Evolutionary conservation across 176 grass and related monocot genomes (phyloP).

Genomic region (Hordeum vulgare): MorexV3_pseudomolecules_assembly NC_058518.1:431835997-431836496

Average conservation of each 20-base stretch:
- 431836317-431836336: too few species aligned
- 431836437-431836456: constrained; percentile 16
- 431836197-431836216: not conserved
- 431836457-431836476: not conserved
- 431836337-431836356: not conserved
- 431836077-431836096: not conserved
- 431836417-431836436: constrained; percentile 1
- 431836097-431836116: not conserved
- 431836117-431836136: not conserved
- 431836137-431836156: not conserved
- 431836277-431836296: too few species aligned
- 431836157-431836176: not conserved
- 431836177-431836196: not conserved
- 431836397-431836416: constrained; percentile 16
- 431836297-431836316: too few species aligned
- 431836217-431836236: too few species aligned
- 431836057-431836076: not conserved
- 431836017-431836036: not conserved
- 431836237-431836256: too few species aligned
- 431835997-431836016: not conserved
- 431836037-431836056: not conserved
- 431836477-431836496: not conserved
- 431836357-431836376: not conserved
- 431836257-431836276: too few species aligned
- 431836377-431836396: not conserved